Base-by-base conservation (phyloP, 2,329 filamentous ascomycete genomes). In the Verticillium alfalfae region DNA sequence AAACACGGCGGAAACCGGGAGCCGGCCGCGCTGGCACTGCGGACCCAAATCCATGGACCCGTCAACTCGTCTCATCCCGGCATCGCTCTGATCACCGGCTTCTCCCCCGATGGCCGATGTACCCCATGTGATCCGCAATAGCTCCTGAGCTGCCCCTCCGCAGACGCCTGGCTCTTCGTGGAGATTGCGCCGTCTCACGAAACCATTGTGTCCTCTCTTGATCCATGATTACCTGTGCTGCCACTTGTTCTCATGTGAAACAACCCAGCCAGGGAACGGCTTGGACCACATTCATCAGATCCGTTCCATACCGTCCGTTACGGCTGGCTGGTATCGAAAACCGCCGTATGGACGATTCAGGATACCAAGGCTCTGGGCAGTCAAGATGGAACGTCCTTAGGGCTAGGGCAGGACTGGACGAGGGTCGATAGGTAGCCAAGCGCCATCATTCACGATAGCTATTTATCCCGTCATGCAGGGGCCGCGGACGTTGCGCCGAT, bases 1-100 rank as follows among this genome's bases (percentile, higher is more conserved):
- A 58, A 58, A 58, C 39, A 49, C 57, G 57, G 38, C 57, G 57
- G 57, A 58, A 58, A 58, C 57, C 57, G 57, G 57, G 41, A 57
- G 36, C 31, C 55, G n/a, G 45, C 45, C 45, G 45, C 45, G 45
- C 45, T 49, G 45, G 45, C 45, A 49, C 45, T 49, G 45, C 45
- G 45, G 45, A 49, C 45, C 45, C 45, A 49, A 49, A 49, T n/a
- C 45, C 45, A 49, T 49, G 45, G 45, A 49, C 26, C 45, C 45
- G 18, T 12, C 45, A 10, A 49, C n/a, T 26, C 45, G 22, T 18
- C 18, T 18, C 13, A 49, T 49, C 45, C 45, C 18, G 45, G 45
- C 45, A 22, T 49, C 45, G 45, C 45, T 38, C 57, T 58, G 57
- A 58, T 58, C 57, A 34, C 39, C 57, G 26, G 57, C 57, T 41